These are phyloP conservation scores for Neurospora tetrasperma DNA, from an alignment of 495 filamentous ascomycete species.

Conservation along the genomic window DNA sequence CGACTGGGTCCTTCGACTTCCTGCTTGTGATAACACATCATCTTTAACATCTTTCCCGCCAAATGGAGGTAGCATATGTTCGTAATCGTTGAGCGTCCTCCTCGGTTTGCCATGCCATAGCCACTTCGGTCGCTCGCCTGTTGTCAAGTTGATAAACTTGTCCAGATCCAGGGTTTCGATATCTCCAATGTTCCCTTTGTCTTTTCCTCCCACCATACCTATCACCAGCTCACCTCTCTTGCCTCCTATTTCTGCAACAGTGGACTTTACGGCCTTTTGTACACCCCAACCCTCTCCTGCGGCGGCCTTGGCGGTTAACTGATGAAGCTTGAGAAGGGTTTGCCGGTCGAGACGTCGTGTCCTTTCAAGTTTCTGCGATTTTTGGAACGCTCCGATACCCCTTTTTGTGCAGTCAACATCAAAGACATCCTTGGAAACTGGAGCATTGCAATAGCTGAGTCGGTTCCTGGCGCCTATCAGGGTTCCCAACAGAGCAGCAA, in stretches of 20 bases:
- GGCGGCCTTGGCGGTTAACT: slow-evolving; percentile 77
- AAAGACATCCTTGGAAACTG: slow-evolving; percentile 85
- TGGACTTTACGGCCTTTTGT: slow-evolving; percentile 86
- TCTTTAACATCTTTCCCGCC: slow-evolving; percentile 44
- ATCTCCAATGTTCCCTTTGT: slow-evolving; percentile 82
- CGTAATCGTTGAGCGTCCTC: slow-evolving; percentile 37
- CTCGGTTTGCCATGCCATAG: slow-evolving; percentile 84
- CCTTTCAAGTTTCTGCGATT: slow-evolving; percentile 67
- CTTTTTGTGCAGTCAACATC: slow-evolving; percentile 72
- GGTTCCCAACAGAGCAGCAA: slow-evolving; percentile 78
- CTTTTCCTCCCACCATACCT: slow-evolving; percentile 79
- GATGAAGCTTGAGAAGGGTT: slow-evolving; percentile 73
- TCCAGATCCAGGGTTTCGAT: slow-evolving; percentile 87
- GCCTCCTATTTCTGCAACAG: slow-evolving; percentile 87
- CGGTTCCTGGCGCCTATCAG: slow-evolving; percentile 84
- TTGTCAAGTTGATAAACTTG: slow-evolving; percentile 62
- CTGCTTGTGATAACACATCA: slow-evolving; percentile 19
- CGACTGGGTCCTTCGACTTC: slow-evolving; percentile 42
- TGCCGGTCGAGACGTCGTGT: slow-evolving; percentile 71
- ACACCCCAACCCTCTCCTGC: slow-evolving; percentile 63
- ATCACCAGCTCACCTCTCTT: slow-evolving; percentile 91
- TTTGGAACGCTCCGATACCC: slow-evolving; percentile 82
- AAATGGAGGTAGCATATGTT: slow-evolving; percentile 48
- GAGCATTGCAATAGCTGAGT: slow-evolving; percentile 65
- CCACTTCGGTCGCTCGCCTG: slow-evolving; percentile 79